Evolutionary conservation across 164 flowering plant genomes (phyloP), one percentile per base, ranked within the genome.

Genomic region (Berberis thunbergii): DNA sequence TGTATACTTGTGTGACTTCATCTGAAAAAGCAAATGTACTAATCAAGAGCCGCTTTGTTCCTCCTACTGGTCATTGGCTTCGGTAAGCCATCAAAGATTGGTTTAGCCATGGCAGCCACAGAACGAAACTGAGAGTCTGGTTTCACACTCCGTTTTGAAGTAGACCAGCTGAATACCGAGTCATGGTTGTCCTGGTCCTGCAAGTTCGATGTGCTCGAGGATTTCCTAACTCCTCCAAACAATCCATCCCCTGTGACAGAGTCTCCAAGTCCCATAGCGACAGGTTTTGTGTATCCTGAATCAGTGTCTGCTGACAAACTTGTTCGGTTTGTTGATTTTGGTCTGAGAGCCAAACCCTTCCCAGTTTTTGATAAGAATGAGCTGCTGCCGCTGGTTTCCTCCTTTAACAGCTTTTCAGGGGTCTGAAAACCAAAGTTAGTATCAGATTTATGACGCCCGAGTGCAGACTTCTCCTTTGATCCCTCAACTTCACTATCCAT

Each of bases 31-130:
- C 26, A 26, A 26, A 26, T 26, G 26, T 26, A 40, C 71, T 79
- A 90, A 70, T 91, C 97, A 54, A 86, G 83, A 12, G 97, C 94
- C 39, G 96, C 83, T 75, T 91, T 90, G 76, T 72, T 79, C 68
- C 71, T 77, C 49, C 91, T 74, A 39, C 84, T 78, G 38, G 76
- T 77, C 38, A 78, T 74, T 45, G 94, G 94, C 74, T 81, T 88
- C 7, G 96, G 83, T 52, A 88, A 71, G 50, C 91, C 89, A 74
- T 91, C 94, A 67, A 84, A 84, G 59, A 88, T 81, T n/a, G 97
- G 94, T 74, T 73, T 83, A 26, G 84, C 63, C 54, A 84, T 81
- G n/a, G 86, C 78, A 57, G 81, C 71, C 13, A 74, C 60, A 6
- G 84, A 78, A 48, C 74, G 65, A 43, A 81, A 74, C 62, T 83